These are phyloP conservation scores for Beauveria sp. DNA, from an alignment of 2,329 filamentous ascomycete genomes.

Conservation along the genomic window DNA sequence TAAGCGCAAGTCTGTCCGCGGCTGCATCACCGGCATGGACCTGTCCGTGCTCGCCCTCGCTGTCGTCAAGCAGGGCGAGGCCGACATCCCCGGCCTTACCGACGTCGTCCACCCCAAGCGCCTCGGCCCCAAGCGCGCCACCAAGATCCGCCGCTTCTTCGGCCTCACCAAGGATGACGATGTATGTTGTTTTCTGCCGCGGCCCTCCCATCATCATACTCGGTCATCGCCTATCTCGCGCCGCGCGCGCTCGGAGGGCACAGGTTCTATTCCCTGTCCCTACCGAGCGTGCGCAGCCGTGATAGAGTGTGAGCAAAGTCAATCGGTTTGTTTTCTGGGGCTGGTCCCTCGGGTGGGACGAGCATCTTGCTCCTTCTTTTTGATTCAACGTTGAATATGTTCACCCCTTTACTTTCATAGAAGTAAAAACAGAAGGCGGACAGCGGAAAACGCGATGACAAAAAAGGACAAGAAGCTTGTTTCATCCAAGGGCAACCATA, in stretches of 20 bases:
- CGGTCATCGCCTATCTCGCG: slow-evolving; percentile 63
- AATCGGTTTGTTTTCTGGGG: neutral
- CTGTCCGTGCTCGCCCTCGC: slow-evolving; percentile 88
- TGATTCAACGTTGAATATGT: neutral
- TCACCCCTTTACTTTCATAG: neutral
- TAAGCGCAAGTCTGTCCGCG: slow-evolving; percentile 98
- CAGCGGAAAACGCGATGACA: neutral
- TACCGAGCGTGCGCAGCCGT: slow-evolving; percentile 26
- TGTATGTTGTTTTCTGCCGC: slow-evolving; percentile 59
- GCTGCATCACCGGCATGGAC: slow-evolving; percentile 96
- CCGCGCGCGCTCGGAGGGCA: slow-evolving; percentile 32
- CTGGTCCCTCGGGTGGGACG: slow-evolving; percentile 2
- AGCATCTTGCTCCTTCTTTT: slow-evolving; percentile 10
- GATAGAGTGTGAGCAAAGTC: slow-evolving; percentile 53
- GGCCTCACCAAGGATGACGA: slow-evolving; percentile 99
- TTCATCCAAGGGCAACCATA: neutral
- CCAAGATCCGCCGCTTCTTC: slow-evolving; percentile 99
- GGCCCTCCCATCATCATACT: slow-evolving; percentile 41
- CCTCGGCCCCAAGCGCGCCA: slow-evolving; percentile 98
- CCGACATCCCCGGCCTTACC: slow-evolving; percentile 90
- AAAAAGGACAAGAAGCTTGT: slow-evolving; percentile 11
- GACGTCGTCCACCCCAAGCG: slow-evolving; percentile 98
- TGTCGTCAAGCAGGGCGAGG: slow-evolving; percentile 97
- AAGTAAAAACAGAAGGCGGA: neutral
- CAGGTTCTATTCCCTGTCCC: neutral